These are phyloP conservation scores for Waltergamsia citrina DNA, from an alignment of 2,329 filamentous ascomycete genomes.

Conservation along the genomic window DNA sequence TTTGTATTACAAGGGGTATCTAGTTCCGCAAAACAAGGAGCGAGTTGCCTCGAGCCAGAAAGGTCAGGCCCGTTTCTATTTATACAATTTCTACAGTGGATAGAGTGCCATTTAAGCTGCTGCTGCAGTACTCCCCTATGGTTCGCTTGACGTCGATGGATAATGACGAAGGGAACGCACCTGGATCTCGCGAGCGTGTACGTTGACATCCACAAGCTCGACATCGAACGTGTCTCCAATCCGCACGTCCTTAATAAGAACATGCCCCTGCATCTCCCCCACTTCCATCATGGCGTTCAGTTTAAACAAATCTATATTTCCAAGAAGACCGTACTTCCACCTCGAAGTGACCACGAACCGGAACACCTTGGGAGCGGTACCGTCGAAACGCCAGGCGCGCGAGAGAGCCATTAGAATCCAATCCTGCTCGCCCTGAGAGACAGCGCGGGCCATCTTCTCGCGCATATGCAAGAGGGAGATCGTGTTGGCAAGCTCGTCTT, in stretches of 20 bases:
- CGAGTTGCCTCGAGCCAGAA: too few relatives aligned
- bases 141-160: too few relatives aligned
- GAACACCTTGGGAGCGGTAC: conserved; percentile 35
- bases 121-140: too few relatives aligned
- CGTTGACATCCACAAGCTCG: conserved; percentile 42
- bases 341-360: conserved; percentile 34
- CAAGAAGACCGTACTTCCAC: conserved; percentile 21
- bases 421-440: conserved; percentile 34
- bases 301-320: conserved; percentile 42
- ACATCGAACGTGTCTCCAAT: conserved; percentile 47
- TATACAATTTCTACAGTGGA: too few relatives aligned
- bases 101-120: too few relatives aligned
- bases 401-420: conserved; percentile 53
- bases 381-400: conserved; percentile 49
- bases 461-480: conserved; percentile 42
- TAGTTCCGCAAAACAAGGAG: too few relatives aligned
- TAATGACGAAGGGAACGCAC: too few relatives aligned
- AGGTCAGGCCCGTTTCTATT: too few relatives aligned
- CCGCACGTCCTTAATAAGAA: conserved; percentile 30
- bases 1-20: too few relatives aligned
- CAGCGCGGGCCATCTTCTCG: conserved; percentile 37
- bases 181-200: conserved; percentile 31
- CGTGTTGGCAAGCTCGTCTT: conserved; percentile 27
- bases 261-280: conserved; percentile 24
- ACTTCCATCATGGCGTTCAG: conserved; percentile 30